Percentiles rank a stretch among this genome's conserved stretches.
Evolutionary conservation across 331 rosid species (phyloP).

Genomic region (Rhamnella rubrinervis): DNA sequence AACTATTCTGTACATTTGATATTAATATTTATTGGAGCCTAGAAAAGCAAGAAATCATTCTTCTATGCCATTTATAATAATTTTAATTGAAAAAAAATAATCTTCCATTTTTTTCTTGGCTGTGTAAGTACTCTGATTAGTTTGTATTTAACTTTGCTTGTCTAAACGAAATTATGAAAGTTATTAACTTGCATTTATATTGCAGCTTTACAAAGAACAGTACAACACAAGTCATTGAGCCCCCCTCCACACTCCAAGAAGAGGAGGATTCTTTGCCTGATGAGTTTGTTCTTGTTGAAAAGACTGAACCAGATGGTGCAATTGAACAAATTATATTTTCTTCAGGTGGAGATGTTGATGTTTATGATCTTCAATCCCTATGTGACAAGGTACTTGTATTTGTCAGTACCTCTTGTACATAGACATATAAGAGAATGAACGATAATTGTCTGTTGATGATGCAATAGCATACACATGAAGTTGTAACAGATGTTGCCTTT

Average conservation of each 20-base stretch:
- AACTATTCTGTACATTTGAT: no score
- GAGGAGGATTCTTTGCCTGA: slow-evolving; percentile 74
- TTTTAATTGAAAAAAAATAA: no score
- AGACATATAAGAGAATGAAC: background rate
- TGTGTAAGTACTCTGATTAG: background rate
- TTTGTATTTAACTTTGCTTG: background rate
- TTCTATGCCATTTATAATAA: no score
- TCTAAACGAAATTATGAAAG: background rate
- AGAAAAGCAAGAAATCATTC: no score
- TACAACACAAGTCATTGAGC: slow-evolving; percentile 68
- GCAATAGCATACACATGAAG: background rate
- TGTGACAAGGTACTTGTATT: slow-evolving; percentile 74
- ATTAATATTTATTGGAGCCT: no score
- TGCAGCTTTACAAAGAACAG: slow-evolving; percentile 63
- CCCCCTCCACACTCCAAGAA: slow-evolving; percentile 52
- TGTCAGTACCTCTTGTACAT: background rate
- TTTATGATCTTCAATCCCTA: slow-evolving; percentile 86
- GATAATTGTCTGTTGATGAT: background rate
- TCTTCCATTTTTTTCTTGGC: background rate
- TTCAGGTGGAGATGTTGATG: slow-evolving; percentile 82
- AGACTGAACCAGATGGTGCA: slow-evolving; percentile 70
- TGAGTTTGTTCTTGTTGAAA: slow-evolving; percentile 85
- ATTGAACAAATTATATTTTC: slow-evolving; percentile 84
- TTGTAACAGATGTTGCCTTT: background rate
- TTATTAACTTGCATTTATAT: slow-evolving; percentile 14